Evolutionary conservation across 2,329 filamentous ascomycete genomes (phyloP).

Genomic region (Madurella mycetomatis): DNA sequence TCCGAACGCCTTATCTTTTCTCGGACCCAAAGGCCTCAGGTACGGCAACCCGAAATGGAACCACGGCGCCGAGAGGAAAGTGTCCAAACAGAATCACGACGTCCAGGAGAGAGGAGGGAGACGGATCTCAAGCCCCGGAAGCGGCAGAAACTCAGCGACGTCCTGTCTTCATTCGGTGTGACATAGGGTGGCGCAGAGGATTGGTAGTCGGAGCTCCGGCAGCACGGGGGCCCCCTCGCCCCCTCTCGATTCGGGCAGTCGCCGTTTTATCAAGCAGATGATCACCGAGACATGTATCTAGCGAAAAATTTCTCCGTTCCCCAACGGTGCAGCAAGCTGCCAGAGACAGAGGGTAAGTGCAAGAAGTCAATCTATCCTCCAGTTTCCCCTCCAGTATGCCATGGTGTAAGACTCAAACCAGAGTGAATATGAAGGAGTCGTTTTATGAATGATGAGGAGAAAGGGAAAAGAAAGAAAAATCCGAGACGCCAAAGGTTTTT

Average conservation of each 20-base stretch:
- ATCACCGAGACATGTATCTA: constrained; percentile 26
- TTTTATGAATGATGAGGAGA: constrained; percentile 34
- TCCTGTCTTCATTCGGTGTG: constrained; percentile 2
- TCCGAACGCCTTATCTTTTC: constrained; percentile 5
- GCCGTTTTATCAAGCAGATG: no score
- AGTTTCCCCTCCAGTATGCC: constrained; percentile 63
- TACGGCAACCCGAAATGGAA: background rate
- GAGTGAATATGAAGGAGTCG: constrained; percentile 65
- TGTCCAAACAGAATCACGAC: background rate
- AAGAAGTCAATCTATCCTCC: constrained; percentile 58
- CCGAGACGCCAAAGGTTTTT: constrained; percentile 20
- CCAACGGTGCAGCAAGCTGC: constrained; percentile 26
- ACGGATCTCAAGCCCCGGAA: background rate
- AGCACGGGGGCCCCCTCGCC: background rate
- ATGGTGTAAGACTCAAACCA: constrained; percentile 53
- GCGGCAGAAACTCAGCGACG: constrained; percentile 3
- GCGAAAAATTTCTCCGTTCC: constrained; percentile 35
- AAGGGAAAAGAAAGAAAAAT: constrained; percentile 29
- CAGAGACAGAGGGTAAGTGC: constrained; percentile 48
- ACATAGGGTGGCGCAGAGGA: background rate
- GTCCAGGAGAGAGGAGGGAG: background rate
- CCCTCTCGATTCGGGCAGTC: background rate
- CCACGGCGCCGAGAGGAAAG: background rate
- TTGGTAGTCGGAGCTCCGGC: background rate
- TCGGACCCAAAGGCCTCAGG: background rate